Evolutionary conservation across 83 land plant genomes (phyloP), one percentile per base, ranked within the genome.

Genomic region (Thuja plicata): DNA sequence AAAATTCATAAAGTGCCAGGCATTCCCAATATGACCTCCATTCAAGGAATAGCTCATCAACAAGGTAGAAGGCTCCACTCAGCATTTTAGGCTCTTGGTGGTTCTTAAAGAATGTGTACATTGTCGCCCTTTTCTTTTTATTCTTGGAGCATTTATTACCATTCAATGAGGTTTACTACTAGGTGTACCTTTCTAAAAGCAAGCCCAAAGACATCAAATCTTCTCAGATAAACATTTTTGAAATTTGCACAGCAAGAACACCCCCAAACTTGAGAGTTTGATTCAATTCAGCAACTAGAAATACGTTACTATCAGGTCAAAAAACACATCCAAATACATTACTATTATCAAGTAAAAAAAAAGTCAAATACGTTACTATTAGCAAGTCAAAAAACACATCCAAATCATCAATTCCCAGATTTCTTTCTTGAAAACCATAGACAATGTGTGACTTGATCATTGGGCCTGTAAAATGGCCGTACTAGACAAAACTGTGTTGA

Each of bases 21-120:
- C n/a, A n/a, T n/a, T n/a, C 94, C 93, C 92, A 92, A 55, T 97
- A 96, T 21, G 96, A 92, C 81, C 93, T 90, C 80, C 99, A 97
- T 77, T 96, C 96, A 73, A 96, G 90, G 88, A n/a, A n/a, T n/a
- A n/a, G n/a, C n/a, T n/a, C n/a, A n/a, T n/a, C n/a, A n/a, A n/a
- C n/a, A n/a, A n/a, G n/a, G n/a, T n/a, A n/a, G n/a, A n/a, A n/a
- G n/a, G n/a, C 91, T 77, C 92, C 87, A n/a, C 81, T 93, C 50
- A 97, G 86, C 93, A 95, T 85, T 85, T 92, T 94, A 87, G 94
- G 95, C 27, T 40, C 90, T 55, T 35, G 95, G 96, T 60, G 93
- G 94, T 85, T 95, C 97, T 21, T 94, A 92, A 0, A 92, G 90
- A 9, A 89, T 94, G 48, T 91, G 92, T 89, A 55, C 87, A 95